These are phyloP conservation scores for Carex parvula DNA, from an alignment of 176 grass and related monocot genomes.

Conservation along the genomic window DNA sequence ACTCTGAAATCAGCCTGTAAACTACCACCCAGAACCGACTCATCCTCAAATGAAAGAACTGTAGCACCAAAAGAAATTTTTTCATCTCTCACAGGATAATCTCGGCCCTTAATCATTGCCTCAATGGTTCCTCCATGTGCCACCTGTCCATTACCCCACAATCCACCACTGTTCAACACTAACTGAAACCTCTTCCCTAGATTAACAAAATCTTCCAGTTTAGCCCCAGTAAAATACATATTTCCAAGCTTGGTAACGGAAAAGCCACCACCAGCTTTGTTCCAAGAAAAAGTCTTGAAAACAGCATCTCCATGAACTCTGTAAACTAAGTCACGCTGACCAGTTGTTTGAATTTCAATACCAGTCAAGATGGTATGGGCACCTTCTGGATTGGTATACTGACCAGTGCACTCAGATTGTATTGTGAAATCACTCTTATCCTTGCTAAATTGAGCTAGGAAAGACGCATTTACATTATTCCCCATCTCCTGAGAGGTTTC, in stretches of 20 bases:
- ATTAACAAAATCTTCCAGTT: slow-evolving; percentile 61
- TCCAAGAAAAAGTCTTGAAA: slow-evolving; percentile 52
- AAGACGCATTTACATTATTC: slow-evolving; percentile 43
- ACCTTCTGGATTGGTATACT: slow-evolving; percentile 40
- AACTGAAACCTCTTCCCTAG: slow-evolving; percentile 41
- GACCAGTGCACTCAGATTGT: slow-evolving; percentile 64
- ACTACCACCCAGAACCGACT: slow-evolving; percentile 51
- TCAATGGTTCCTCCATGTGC: slow-evolving; percentile 67
- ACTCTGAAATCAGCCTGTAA: slow-evolving; percentile 73
- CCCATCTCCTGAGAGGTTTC: slow-evolving; percentile 45
- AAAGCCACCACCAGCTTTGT: slow-evolving; percentile 59
- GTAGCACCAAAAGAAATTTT: slow-evolving; percentile 40
- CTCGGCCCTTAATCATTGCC: slow-evolving; percentile 59
- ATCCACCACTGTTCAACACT: slow-evolving; percentile 45
- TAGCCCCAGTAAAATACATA: slow-evolving; percentile 61
- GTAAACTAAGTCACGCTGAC: slow-evolving; percentile 54
- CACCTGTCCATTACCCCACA: slow-evolving; percentile 59
- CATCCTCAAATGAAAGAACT: slow-evolving; percentile 52
- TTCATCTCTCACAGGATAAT: slow-evolving; percentile 81
- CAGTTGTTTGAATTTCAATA: slow-evolving; percentile 67
- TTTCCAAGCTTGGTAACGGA: slow-evolving; percentile 70
- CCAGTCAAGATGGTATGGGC: slow-evolving; percentile 33
- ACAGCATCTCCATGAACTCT: slow-evolving; percentile 59
- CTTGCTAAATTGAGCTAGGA: slow-evolving; percentile 78
- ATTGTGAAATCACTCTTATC: slow-evolving; percentile 81